Percentiles rank a stretch among this genome's conserved stretches.
phyloP scores from a whole-genome alignment of 805 yeast species.

The Wickerhamiella parazyma region DNA sequence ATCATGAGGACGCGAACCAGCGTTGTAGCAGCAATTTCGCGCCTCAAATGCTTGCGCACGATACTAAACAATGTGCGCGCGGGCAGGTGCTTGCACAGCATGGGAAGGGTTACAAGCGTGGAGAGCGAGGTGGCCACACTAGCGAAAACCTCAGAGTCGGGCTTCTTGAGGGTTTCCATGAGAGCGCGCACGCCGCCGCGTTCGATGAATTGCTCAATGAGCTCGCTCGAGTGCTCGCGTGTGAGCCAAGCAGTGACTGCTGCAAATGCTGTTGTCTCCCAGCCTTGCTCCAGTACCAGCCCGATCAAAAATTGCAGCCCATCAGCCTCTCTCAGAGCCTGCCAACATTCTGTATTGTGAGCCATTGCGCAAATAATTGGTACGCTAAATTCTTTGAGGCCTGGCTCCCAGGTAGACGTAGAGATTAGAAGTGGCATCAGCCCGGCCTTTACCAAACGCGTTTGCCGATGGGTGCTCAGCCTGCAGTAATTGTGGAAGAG shows the following conservation, averaged over 20 bases:
- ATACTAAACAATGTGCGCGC: slow-evolving; percentile 1
- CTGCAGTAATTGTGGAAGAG: slow-evolving; percentile 40
- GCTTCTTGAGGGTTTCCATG: background rate
- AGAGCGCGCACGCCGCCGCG: slow-evolving; percentile 2
- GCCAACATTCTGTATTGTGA: slow-evolving; percentile 31
- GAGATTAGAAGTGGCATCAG: slow-evolving; percentile 33
- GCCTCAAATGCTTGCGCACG: slow-evolving; percentile 1
- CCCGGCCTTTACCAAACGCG: slow-evolving; percentile 35
- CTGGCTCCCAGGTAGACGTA: slow-evolving; percentile 30
- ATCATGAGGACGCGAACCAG: slow-evolving; percentile 9
- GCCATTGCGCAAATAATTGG: slow-evolving; percentile 43
- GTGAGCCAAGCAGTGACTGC: slow-evolving; percentile 30
- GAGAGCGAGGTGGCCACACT: slow-evolving; percentile 7
- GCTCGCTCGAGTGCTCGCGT: slow-evolving; percentile 16
- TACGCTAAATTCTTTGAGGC: slow-evolving; percentile 38
- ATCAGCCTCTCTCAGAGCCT: slow-evolving; percentile 27
- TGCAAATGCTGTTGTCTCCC: slow-evolving; percentile 45
- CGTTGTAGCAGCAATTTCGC: slow-evolving; percentile 1
- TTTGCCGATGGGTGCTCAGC: slow-evolving; percentile 33
- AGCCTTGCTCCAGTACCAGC: slow-evolving; percentile 37
- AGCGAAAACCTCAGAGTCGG: slow-evolving; percentile 4
- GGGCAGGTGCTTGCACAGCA: background rate
- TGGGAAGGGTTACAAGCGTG: slow-evolving; percentile 2
- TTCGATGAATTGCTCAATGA: background rate
- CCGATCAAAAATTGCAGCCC: slow-evolving; percentile 29